These are phyloP conservation scores for Tremella yokohamensis DNA, from an alignment of 768 basidiomycete species.

Conservation along the genomic window DNA sequence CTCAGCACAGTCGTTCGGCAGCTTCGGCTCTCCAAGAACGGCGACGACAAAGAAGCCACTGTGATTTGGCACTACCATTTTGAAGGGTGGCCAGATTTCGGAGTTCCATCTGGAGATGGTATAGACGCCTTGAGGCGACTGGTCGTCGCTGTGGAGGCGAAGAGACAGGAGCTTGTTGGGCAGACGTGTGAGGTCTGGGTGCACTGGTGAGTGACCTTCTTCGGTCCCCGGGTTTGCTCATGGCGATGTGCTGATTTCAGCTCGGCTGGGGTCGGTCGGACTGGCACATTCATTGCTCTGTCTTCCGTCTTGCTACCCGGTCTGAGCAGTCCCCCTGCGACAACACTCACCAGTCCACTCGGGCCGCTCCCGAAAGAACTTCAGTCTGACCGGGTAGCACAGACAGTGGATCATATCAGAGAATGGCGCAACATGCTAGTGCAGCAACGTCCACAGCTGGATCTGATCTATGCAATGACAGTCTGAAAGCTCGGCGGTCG, in stretches of 20 bases:
- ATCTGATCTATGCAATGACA: constrained; percentile 37
- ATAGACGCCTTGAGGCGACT: constrained; percentile 30
- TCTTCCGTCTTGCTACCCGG: constrained; percentile 33
- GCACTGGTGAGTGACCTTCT: constrained; percentile 42
- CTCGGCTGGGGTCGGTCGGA: constrained; percentile 51
- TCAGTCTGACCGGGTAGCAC: constrained; percentile 32
- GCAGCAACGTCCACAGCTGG: constrained; percentile 41
- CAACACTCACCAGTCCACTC: constrained; percentile 25
- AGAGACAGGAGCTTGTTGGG: constrained; percentile 15
- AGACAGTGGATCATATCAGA: constrained; percentile 41
- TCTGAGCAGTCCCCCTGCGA: not conserved
- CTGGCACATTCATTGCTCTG: constrained; percentile 50
- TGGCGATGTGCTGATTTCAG: constrained; percentile 21
- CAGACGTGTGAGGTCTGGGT: constrained; percentile 45
- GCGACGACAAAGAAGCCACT: constrained; percentile 6
- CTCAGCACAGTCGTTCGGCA: not conserved
- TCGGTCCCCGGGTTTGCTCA: not conserved
- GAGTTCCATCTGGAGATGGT: constrained; percentile 35
- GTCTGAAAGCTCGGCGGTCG: not conserved
- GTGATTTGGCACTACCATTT: constrained; percentile 40
- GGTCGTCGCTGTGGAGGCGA: constrained; percentile 19
- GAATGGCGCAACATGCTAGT: constrained; percentile 45
- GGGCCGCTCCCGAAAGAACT: constrained; percentile 33
- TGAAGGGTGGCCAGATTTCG: constrained; percentile 48
- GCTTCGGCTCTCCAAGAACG: constrained; percentile 3